phyloP scores from a whole-genome alignment of 306 rosid species.

The Vicia villosa region DNA sequence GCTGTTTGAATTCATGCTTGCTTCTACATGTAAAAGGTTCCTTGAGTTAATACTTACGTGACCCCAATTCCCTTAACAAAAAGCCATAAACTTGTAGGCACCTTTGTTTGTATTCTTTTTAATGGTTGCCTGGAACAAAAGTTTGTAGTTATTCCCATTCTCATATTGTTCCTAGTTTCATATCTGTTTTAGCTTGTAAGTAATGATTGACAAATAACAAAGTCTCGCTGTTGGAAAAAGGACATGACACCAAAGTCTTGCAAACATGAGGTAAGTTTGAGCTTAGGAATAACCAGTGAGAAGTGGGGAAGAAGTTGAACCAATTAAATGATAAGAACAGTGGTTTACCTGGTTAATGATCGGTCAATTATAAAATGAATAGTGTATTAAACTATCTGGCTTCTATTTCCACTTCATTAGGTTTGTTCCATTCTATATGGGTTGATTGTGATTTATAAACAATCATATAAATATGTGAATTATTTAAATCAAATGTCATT shows the following conservation, averaged over 20 bases:
- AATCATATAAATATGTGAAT: slow-evolving; percentile 17
- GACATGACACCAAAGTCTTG: slow-evolving; percentile 5
- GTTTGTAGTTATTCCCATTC: slow-evolving; percentile 12
- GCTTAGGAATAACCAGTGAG: background rate
- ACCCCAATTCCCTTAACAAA: slow-evolving; percentile 5
- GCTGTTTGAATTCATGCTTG: slow-evolving; percentile 16
- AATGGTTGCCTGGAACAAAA: slow-evolving; percentile 17
- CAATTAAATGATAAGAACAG: slow-evolving; percentile 7
- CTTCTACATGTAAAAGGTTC: slow-evolving; percentile 31
- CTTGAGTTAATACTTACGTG: slow-evolving; percentile 24
- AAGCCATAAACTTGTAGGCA: slow-evolving; percentile 2
- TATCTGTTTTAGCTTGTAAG: slow-evolving; percentile 22
- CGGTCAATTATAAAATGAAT: slow-evolving; percentile 3
- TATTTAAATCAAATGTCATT: slow-evolving; percentile 1
- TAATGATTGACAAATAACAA: slow-evolving; percentile 11
- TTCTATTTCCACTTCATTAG: slow-evolving; percentile 25
- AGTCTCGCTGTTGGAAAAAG: slow-evolving; percentile 11
- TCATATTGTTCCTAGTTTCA: background rate
- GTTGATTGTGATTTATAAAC: slow-evolving; percentile 2
- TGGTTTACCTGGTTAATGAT: slow-evolving; percentile 26
- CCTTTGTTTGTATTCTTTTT: background rate
- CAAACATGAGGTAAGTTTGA: background rate
- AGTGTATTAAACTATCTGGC: slow-evolving; percentile 14
- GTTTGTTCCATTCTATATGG: background rate
- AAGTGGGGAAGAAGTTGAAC: slow-evolving; percentile 29